A percentile compares a stretch with the other conserved stretches of the same genome.
Conservation (phyloP, 352 stramenopile genomes). For the Plasmopara viticola region DNA sequence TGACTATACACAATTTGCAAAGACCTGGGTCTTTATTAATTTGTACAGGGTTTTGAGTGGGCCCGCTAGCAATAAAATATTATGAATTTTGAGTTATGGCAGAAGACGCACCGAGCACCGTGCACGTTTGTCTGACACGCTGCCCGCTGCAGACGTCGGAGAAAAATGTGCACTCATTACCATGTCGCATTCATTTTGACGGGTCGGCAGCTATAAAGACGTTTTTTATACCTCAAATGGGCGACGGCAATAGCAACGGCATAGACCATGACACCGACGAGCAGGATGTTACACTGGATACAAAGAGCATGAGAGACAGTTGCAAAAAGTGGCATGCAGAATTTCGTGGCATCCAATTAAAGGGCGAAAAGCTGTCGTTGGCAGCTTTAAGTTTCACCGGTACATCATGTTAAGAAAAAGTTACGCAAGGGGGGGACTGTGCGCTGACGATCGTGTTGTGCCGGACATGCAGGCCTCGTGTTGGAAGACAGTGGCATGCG, state of each 20-base stretch:
- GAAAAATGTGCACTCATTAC: slow-evolving; percentile 61
- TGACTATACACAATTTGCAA: no score
- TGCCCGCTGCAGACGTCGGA: slow-evolving; percentile 57
- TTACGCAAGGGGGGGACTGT: not conserved
- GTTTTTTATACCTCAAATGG: slow-evolving; percentile 54
- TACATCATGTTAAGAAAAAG: slow-evolving; percentile 7
- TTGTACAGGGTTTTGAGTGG: no score
- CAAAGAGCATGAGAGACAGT: slow-evolving; percentile 7
- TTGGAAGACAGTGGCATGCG: slow-evolving; percentile 55
- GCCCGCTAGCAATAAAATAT: no score
- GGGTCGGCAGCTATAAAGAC: slow-evolving; percentile 59
- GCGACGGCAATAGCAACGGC: slow-evolving; percentile 21
- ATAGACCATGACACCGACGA: slow-evolving; percentile 22
- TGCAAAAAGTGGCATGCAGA: slow-evolving; percentile 30
- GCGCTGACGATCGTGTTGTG: slow-evolving; percentile 1
- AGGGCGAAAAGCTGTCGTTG: slow-evolving; percentile 41
- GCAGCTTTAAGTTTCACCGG: slow-evolving; percentile 40
- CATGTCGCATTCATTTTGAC: slow-evolving; percentile 67
- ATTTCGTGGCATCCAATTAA: slow-evolving; percentile 66
- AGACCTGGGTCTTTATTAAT: no score
- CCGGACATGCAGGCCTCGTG: slow-evolving; percentile 36
- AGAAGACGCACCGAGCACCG: slow-evolving; percentile 12
- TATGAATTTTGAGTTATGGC: slow-evolving; percentile 7
- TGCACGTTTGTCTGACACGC: slow-evolving; percentile 63
- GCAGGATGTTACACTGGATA: slow-evolving; percentile 14